phyloP scores from a whole-genome alignment of 1,284 basidiomycete genomes.

The Papiliotrema nemorosa region DNA sequence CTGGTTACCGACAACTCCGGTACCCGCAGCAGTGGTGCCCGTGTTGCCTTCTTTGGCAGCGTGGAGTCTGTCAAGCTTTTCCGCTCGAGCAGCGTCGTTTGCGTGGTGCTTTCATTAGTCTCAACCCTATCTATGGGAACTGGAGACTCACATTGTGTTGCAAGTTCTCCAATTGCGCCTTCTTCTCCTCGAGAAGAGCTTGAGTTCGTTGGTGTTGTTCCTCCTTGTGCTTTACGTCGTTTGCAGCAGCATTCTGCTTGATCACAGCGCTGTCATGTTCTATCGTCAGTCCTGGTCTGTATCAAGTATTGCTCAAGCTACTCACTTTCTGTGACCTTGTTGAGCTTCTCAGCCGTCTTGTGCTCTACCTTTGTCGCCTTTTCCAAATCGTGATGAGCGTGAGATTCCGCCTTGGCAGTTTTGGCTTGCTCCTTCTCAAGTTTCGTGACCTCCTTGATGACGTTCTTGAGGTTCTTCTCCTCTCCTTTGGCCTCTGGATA shows the following conservation, averaged over 20 bases:
- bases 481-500: conserved; percentile 28
- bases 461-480: conserved; percentile 29
- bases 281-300: not conserved
- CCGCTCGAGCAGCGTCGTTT: conserved; percentile 17
- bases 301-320: not conserved
- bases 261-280: conserved; percentile 32
- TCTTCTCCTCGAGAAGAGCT: conserved; percentile 25
- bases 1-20: not conserved
- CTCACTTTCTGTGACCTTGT: conserved; percentile 34
- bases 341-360: conserved; percentile 31
- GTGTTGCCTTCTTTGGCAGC: not conserved
- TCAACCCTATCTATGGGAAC: not conserved
- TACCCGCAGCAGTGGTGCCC: not conserved
- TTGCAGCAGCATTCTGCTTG: conserved; percentile 21
- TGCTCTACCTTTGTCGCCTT: conserved; percentile 36
- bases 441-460: conserved; percentile 34
- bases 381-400: conserved; percentile 23
- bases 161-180: conserved; percentile 24
- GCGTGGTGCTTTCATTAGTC: conserved; percentile 13
- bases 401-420: conserved; percentile 29
- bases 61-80: conserved; percentile 17
- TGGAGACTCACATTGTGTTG: conserved; percentile 18
- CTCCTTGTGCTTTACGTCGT: conserved; percentile 20
- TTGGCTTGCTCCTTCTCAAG: conserved; percentile 40
- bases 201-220: conserved; percentile 22